Base-by-base conservation (phyloP, 371 early-diverging fungal species). In the Mortierella sp. region DNA sequence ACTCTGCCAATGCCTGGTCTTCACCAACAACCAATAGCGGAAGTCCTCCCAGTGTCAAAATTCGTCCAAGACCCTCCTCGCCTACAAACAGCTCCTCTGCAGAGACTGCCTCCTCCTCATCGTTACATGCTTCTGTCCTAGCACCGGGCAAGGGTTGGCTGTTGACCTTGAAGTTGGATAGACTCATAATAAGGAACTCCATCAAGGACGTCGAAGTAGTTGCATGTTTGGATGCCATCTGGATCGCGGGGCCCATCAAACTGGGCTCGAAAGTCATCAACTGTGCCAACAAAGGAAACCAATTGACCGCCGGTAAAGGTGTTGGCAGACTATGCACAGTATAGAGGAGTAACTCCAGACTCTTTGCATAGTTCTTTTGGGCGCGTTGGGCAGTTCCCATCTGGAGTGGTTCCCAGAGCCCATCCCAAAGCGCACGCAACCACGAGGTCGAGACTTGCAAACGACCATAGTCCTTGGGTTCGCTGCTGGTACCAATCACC, bases 291-390 rank as follows among this genome's bases (percentile, higher is more conserved):
- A 92, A 47, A 0, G 80, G 84, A 75, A 91, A 92, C 93, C 93
- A 93, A 58, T 93, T 92, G 13, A 93, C 93, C 0, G 92, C 88
- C 11, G 93, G 92, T 28, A 93, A 79, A 1, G 93, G 92, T 0
- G 92, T 90, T 0, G 90, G 89, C 24, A 88, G 73, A 45, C 78
- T 74, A 14, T 79, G 78, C 10, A 88, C 76, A 0, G 87, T 80
- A 38, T 80, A 82, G n/a, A 86, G 47, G 16, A 86, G 58, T 48
- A 82, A 24, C 38, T 86, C 82, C n/a, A 77, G 70, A 16, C 80
- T 60, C 3, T 74, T 31, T 3, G 50, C 26, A 48, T 78, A 80
- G 6, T 72, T 78, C 28, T 80, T 84, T 58, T 78, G 80, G 5
- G 83, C 80, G 11, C 78, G 74, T 42, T 86, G 76, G 2, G 65